These are phyloP conservation scores for Wallacemonas sp. DNA, from an alignment of 208 protist genomes.

Conservation along the genomic window DNA sequence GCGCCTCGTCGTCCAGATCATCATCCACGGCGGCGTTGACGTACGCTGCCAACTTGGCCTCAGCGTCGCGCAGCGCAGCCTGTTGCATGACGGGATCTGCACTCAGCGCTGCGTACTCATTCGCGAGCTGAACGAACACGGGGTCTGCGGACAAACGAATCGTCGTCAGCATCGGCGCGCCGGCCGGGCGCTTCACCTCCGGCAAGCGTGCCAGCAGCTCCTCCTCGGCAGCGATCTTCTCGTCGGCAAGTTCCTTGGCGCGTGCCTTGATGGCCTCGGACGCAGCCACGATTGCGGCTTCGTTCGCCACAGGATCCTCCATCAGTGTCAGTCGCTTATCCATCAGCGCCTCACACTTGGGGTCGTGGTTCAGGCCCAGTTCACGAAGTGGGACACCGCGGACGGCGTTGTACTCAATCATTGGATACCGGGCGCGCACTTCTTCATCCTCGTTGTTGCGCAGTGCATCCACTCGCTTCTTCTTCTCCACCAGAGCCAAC, in stretches of 20 bases:
- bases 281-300: slow-evolving; percentile 18
- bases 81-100: neutral
- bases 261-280: slow-evolving; percentile 24
- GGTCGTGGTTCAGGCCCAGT: slow-evolving; percentile 36
- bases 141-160: slow-evolving; percentile 33
- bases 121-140: slow-evolving; percentile 20
- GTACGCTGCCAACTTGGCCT: slow-evolving; percentile 17
- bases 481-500: slow-evolving; percentile 20
- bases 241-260: slow-evolving; percentile 23
- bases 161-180: slow-evolving; percentile 26
- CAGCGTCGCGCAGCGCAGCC: slow-evolving; percentile 14
- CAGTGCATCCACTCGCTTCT: slow-evolving; percentile 24
- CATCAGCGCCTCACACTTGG: slow-evolving; percentile 16
- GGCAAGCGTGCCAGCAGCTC: slow-evolving; percentile 17
- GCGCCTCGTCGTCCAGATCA: slow-evolving; percentile 34
- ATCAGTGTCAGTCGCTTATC: slow-evolving; percentile 14
- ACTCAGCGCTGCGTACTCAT: slow-evolving; percentile 17
- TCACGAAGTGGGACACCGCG: slow-evolving; percentile 40
- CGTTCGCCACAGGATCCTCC: slow-evolving; percentile 1
- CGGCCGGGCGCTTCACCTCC: neutral
- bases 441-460: slow-evolving; percentile 56
- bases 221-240: slow-evolving; percentile 21
- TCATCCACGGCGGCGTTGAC: slow-evolving; percentile 20
- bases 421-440: slow-evolving; percentile 62
- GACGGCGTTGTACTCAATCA: slow-evolving; percentile 44